Base-by-base conservation (phyloP, 805 yeast genomes). In the Spathaspora hagerdaliae region DNA sequence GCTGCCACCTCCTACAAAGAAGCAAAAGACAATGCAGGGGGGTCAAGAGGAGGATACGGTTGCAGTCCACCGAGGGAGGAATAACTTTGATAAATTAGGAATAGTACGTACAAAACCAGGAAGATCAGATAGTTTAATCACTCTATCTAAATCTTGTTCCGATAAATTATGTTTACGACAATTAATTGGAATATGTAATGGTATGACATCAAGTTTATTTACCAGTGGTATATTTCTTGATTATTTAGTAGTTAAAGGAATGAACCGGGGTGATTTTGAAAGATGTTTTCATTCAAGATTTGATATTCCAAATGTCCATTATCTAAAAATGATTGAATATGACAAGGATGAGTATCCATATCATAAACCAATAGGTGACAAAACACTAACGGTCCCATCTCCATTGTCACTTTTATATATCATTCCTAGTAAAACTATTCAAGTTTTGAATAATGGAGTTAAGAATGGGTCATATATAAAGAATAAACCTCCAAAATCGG, bases 21-120 rank as follows among this genome's bases (percentile, higher is more conserved):
- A 38, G 27, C 46, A 39, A 34, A 49, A 48, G 42, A 43, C 34
- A 40, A 19, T 3, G 24, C 24, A 19, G 24, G 24, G 24, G 8
- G 35, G 35, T 56, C 36, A 35, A 46, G 43, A 2, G 36, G 40
- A 5, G n/a, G 7, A n/a, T n/a, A n/a, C n/a, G n/a, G n/a, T n/a
- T 19, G 24, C 34, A 38, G 24, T 55, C 3, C 13, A 47, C 1
- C 59, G 96, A 54, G 97, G 97, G 0, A 62, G 96, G 35, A 77
- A 75, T 32, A 70, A 79, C 58, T 83, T 79, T 51, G 65, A 64
- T 12, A 54, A 64, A 14, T 63, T 74, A 2, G 96, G 96, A 0
- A 63, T 69, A 7, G 90, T 92, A 1, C 71, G 99, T 50, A 91
- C 98, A 0, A 92, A 94, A 58, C 99, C 98, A 0, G 99, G 99